phyloP scores from a whole-genome alignment of 2,329 filamentous ascomycete genomes.

The Colletotrichum sp. region DNA sequence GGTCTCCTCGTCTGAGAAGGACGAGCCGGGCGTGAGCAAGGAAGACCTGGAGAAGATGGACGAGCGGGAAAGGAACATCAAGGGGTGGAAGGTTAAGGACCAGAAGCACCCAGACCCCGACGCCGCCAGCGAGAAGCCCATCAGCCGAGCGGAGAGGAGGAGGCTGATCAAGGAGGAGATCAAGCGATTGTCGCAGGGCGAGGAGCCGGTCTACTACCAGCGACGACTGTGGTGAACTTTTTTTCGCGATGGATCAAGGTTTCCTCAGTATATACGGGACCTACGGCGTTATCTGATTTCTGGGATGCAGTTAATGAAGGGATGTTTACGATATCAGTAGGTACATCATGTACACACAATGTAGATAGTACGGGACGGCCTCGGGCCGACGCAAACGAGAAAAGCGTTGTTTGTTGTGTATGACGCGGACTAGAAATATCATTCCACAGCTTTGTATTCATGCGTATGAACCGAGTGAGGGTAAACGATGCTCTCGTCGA shows the following conservation, averaged over 20 bases:
- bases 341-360: not conserved
- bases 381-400: not conserved
- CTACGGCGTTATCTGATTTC: not conserved
- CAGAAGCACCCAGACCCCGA: conserved; percentile 38
- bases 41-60: conserved; percentile 28
- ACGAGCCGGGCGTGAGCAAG: conserved; percentile 4
- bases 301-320: not conserved
- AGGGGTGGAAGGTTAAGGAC: conserved; percentile 25
- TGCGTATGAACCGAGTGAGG: not conserved
- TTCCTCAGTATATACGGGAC: not conserved
- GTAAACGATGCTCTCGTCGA: not conserved
- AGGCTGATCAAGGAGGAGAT: conserved; percentile 65
- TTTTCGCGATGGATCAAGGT: not conserved
- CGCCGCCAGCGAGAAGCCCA: conserved; percentile 47
- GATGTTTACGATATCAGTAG: conserved; percentile 4
- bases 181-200: conserved; percentile 47
- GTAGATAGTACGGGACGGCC: not conserved
- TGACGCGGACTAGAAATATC: not conserved
- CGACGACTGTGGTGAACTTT: conserved; percentile 54
- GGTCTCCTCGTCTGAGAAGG: not conserved
- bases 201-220: conserved; percentile 57
- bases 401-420: not conserved
- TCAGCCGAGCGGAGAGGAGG: conserved; percentile 59
- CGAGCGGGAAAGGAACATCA: conserved; percentile 21
- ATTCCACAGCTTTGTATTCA: not conserved